Evolutionary conservation across 768 basidiomycete species (phyloP).

Genomic region (Cyclocybe aegerita): DNA sequence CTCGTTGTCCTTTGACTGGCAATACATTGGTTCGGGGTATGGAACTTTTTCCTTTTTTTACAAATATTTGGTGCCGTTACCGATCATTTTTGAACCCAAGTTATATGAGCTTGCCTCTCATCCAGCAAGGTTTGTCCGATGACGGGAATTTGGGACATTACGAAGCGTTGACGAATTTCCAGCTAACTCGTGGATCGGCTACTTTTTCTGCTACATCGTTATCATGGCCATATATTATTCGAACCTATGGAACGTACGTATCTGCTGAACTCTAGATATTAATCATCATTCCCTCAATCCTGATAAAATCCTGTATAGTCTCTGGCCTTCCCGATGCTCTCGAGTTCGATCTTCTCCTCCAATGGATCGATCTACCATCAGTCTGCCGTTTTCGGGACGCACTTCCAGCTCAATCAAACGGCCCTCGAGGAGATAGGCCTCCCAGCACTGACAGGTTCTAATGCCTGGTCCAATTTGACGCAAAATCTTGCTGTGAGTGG

Average conservation of each 20-base stretch:
- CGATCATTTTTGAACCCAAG: constrained; percentile 14
- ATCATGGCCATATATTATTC: constrained; percentile 61
- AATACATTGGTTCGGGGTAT: constrained; percentile 53
- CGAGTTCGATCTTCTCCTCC: constrained; percentile 52
- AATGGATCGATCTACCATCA: constrained; percentile 59
- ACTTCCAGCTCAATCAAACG: constrained; percentile 53
- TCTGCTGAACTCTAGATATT: background rate
- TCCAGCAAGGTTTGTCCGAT: constrained; percentile 48
- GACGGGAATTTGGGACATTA: background rate
- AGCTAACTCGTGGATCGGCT: constrained; percentile 62
- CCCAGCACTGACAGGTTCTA: constrained; percentile 50
- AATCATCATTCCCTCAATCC: background rate
- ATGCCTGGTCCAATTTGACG: constrained; percentile 50
- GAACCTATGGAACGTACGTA: constrained; percentile 57
- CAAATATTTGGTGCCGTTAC: background rate
- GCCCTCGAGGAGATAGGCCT: constrained; percentile 50
- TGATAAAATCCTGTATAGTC: constrained; percentile 33
- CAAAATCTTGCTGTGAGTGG: constrained; percentile 44
- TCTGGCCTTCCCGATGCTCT: constrained; percentile 56
- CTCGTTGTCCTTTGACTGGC: constrained; percentile 68
- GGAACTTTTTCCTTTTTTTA: constrained; percentile 4
- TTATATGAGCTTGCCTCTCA: constrained; percentile 53
- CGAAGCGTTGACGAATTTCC: constrained; percentile 2
- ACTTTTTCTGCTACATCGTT: constrained; percentile 48
- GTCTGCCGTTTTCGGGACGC: constrained; percentile 48